Evolutionary conservation across 257 asterid species (phyloP).

Genomic region (Paraleonurus japonicus): DNA sequence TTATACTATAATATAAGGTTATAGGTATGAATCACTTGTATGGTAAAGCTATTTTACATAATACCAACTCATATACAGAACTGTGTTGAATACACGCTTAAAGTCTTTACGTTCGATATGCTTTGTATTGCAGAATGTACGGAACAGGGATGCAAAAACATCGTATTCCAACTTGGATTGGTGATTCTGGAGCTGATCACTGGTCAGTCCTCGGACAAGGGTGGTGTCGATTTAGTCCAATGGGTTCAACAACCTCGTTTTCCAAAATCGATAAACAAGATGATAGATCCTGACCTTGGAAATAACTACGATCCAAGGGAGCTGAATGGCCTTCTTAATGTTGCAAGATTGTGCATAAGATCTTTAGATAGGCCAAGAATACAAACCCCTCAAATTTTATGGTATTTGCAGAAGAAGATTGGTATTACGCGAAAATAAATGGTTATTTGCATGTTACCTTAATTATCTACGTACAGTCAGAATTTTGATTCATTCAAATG

Average conservation of each 20-base stretch:
- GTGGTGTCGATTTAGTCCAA: conserved; percentile 57
- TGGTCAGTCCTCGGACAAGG: conserved; percentile 78
- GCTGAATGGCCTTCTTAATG: conserved; percentile 58
- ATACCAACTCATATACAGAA: neutral
- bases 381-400: conserved; percentile 55
- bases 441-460: neutral
- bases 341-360: conserved; percentile 73
- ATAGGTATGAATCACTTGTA: neutral
- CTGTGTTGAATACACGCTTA: neutral
- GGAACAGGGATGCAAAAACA: conserved; percentile 45
- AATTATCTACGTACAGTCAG: neutral
- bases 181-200: conserved; percentile 84
- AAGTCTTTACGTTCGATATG: neutral
- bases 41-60: neutral
- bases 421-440: conserved; percentile 26
- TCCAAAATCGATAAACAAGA: conserved; percentile 56
- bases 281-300: conserved; percentile 92
- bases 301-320: conserved; percentile 59
- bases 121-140: conserved; percentile 43
- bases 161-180: conserved; percentile 79
- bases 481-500: conserved; percentile 13
- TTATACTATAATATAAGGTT: too few species aligned
- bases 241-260: conserved; percentile 69
- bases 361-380: conserved; percentile 47
- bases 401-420: conserved; percentile 74